Evolutionary conservation across 352 stramenopile species (phyloP).

Genomic region (Globisporangium lucens): DNA sequence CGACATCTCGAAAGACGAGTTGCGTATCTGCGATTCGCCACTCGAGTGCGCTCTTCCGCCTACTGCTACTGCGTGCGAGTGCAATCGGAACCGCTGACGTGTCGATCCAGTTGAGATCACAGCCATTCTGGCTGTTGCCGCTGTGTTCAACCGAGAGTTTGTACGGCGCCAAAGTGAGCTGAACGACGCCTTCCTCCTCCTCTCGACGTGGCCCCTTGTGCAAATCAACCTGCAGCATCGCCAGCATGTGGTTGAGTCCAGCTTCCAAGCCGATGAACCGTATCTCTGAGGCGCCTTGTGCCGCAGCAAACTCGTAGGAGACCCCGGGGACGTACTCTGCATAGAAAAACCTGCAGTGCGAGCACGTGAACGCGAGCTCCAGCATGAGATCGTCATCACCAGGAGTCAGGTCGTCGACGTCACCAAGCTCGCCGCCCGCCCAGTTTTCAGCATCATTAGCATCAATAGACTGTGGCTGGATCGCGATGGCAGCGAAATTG

Average conservation of each 20-base stretch:
- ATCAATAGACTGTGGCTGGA: neutral
- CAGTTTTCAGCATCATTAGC: neutral
- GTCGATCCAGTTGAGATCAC: constrained; percentile 7
- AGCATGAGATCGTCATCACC: constrained; percentile 10
- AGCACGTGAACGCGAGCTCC: constrained; percentile 25
- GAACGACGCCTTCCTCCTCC: neutral
- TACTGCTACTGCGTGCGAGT: neutral
- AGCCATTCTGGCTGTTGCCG: neutral
- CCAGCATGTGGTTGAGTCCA: constrained; percentile 23
- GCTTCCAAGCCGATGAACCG: constrained; percentile 21
- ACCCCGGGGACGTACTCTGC: constrained; percentile 29
- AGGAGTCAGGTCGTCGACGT: neutral
- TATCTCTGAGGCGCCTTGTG: constrained; percentile 18
- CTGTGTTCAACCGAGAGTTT: neutral
- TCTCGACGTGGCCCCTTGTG: neutral
- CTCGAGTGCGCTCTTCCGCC: neutral
- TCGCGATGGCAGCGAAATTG: neutral
- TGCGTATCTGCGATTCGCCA: constrained; percentile 13
- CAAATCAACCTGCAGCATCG: constrained; percentile 19
- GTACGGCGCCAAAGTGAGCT: constrained; percentile 9
- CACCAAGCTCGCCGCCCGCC: neutral
- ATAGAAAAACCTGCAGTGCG: constrained; percentile 28
- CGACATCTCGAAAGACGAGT: constrained; percentile 8
- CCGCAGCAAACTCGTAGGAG: constrained; percentile 37
- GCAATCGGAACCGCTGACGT: constrained; percentile 2